Evolutionary conservation across 1,139 yeast species (phyloP).

Genomic region (Candida sanyaensis): DNA sequence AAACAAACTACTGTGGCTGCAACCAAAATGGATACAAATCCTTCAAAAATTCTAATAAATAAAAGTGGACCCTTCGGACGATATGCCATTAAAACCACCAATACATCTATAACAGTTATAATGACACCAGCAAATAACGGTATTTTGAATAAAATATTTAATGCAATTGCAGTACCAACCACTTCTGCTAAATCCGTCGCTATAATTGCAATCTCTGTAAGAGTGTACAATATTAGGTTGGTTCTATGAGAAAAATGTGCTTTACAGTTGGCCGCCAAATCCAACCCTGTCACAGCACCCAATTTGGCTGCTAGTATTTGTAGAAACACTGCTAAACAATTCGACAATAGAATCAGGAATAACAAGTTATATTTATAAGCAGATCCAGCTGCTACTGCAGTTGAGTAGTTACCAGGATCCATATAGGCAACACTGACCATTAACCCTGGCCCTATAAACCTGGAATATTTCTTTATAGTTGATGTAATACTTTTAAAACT

Average conservation of each 20-base stretch:
- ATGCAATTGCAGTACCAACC: slow-evolving; percentile 89
- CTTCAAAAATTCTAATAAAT: slow-evolving; percentile 78
- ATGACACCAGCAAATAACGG: slow-evolving; percentile 82
- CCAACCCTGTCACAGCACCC: slow-evolving; percentile 90
- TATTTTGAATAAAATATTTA: slow-evolving; percentile 74
- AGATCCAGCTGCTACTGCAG: slow-evolving; percentile 93
- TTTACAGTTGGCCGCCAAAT: slow-evolving; percentile 84
- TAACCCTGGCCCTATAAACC: slow-evolving; percentile 88
- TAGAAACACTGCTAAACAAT: slow-evolving; percentile 81
- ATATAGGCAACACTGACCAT: slow-evolving; percentile 95
- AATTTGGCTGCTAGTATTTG: slow-evolving; percentile 83
- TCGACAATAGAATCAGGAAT: slow-evolving; percentile 78
- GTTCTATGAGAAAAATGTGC: slow-evolving; percentile 65
- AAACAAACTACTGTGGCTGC: slow-evolving; percentile 85
- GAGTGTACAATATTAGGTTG: slow-evolving; percentile 62
- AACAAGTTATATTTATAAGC: slow-evolving; percentile 80
- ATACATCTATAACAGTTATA: slow-evolving; percentile 80
- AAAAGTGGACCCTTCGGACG: slow-evolving; percentile 84
- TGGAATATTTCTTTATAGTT: slow-evolving; percentile 50
- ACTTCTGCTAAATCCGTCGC: slow-evolving; percentile 95
- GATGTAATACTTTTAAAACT: slow-evolving; percentile 6
- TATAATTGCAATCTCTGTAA: slow-evolving; percentile 86
- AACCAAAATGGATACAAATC: slow-evolving; percentile 75
- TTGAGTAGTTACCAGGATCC: slow-evolving; percentile 97
- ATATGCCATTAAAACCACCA: slow-evolving; percentile 84